phyloP scores from a whole-genome alignment of 1,139 yeast genomes.

The Hyphopichia pseudoburtonii region DNA sequence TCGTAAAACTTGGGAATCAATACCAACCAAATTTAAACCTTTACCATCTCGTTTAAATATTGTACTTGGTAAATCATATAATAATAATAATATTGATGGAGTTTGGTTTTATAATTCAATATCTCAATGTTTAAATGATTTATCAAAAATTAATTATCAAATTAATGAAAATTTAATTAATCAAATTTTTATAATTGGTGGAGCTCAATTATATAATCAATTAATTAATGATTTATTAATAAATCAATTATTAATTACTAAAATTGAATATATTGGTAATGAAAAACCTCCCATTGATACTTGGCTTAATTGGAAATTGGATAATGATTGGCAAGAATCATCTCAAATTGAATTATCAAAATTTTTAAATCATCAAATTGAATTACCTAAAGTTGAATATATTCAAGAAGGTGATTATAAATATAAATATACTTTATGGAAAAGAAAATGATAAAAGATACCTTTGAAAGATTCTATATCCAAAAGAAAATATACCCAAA shows the following conservation, averaged over 20 bases:
- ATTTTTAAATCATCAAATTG: constrained; percentile 40
- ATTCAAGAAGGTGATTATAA: constrained; percentile 49
- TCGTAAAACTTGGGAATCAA: constrained; percentile 92
- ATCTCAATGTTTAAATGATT: constrained; percentile 11
- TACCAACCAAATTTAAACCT: constrained; percentile 83
- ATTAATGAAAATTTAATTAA: constrained; percentile 32
- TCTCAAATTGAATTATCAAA: constrained; percentile 33
- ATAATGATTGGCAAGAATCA: constrained; percentile 35
- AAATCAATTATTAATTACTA: constrained; percentile 70
- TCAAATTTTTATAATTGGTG: constrained; percentile 83
- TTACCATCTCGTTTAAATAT: constrained; percentile 74
- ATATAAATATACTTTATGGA: constrained; percentile 41
- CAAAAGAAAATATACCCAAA: too few species aligned
- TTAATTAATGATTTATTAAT: constrained; percentile 47
- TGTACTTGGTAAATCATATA: constrained; percentile 57
- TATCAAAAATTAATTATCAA: constrained; percentile 11
- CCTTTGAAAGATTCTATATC: too few species aligned
- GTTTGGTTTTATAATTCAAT: constrained; percentile 13
- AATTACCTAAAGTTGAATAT: constrained; percentile 33
- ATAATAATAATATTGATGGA: constrained; percentile 16
- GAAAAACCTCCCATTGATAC: constrained; percentile 62
- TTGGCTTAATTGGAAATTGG: constrained; percentile 43
- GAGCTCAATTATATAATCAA: constrained; percentile 78
- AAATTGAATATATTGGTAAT: constrained; percentile 41
- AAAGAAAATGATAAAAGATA: constrained; percentile 9